Conservation (phyloP, 805 yeast genomes). For the Torulaspora gathmanii region DNA sequence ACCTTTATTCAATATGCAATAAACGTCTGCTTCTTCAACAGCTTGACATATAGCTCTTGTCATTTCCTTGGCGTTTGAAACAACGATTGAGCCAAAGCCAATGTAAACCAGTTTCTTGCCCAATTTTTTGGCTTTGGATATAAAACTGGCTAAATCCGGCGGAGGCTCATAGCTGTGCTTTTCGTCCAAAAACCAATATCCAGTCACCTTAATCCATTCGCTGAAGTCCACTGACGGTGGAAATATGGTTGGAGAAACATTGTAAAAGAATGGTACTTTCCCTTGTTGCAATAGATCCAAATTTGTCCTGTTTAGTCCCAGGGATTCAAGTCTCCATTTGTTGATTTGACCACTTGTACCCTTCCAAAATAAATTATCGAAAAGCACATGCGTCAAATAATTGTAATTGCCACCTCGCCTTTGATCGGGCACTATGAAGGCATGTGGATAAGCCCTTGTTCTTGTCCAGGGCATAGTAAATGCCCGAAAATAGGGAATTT, state of each 20-base stretch:
- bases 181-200: constrained; percentile 90
- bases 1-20: constrained; percentile 86
- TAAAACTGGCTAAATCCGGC: constrained; percentile 50
- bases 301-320: constrained; percentile 64
- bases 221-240: constrained; percentile 92
- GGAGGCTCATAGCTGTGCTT: constrained; percentile 57
- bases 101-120: constrained; percentile 76
- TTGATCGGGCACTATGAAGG: constrained; percentile 90
- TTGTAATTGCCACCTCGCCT: constrained; percentile 91
- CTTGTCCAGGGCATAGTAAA: constrained; percentile 99
- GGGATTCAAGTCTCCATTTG: constrained; percentile 70
- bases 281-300: constrained; percentile 67
- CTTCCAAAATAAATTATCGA: constrained; percentile 90
- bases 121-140: constrained; percentile 53
- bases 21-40: constrained; percentile 71
- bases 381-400: constrained; percentile 85
- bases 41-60: constrained; percentile 77
- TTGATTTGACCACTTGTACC: constrained; percentile 86
- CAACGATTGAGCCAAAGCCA: constrained; percentile 95
- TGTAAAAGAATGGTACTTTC: constrained; percentile 82
- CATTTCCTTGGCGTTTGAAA: constrained; percentile 70
- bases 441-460: constrained; percentile 94
- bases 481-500: constrained; percentile 87
- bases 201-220: constrained; percentile 94
- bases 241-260: constrained; percentile 79